Evolutionary conservation across 1,284 basidiomycete genomes (phyloP).

Genomic region (Ustilago loliicola): DNA sequence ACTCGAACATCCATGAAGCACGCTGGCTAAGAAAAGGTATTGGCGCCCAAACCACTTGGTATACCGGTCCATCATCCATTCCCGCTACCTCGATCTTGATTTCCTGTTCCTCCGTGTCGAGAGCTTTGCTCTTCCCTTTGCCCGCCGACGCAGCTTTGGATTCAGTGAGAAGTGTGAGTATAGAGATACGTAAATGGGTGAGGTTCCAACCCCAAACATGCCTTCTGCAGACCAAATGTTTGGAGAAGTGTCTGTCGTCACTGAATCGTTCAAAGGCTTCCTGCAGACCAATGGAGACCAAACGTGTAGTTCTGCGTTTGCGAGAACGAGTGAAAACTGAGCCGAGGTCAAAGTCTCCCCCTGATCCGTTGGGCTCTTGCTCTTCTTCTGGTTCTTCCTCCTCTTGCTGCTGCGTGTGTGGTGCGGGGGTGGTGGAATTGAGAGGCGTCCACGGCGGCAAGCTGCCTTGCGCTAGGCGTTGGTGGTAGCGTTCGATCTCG

Average conservation of each 20-base stretch:
- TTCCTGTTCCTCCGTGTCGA: neutral
- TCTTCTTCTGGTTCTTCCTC: constrained; percentile 7
- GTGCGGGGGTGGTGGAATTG: neutral
- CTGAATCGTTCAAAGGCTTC: constrained; percentile 44
- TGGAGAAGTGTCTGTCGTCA: constrained; percentile 45
- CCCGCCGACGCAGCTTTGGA: neutral
- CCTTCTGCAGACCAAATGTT: constrained; percentile 20
- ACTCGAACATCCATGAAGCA: neutral
- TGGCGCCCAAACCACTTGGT: constrained; percentile 39
- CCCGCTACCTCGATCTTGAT: constrained; percentile 27
- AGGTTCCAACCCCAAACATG: constrained; percentile 41
- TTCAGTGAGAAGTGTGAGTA: neutral
- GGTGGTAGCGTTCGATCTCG: constrained; percentile 14
- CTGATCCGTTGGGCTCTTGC: neutral
- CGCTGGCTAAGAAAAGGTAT: constrained; percentile 2
- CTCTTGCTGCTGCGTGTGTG: neutral
- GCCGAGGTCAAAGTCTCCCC: constrained; percentile 29
- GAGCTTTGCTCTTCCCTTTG: constrained; percentile 16
- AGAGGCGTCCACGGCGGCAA: constrained; percentile 34
- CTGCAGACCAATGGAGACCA: constrained; percentile 25
- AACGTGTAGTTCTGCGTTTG: constrained; percentile 11
- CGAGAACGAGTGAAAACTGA: constrained; percentile 19
- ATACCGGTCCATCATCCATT: constrained; percentile 7
- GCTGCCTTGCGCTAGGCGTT: neutral
- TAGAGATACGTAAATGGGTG: neutral